Conservation (phyloP, 768 basidiomycete species). For the Suillus weaverae region DNA sequence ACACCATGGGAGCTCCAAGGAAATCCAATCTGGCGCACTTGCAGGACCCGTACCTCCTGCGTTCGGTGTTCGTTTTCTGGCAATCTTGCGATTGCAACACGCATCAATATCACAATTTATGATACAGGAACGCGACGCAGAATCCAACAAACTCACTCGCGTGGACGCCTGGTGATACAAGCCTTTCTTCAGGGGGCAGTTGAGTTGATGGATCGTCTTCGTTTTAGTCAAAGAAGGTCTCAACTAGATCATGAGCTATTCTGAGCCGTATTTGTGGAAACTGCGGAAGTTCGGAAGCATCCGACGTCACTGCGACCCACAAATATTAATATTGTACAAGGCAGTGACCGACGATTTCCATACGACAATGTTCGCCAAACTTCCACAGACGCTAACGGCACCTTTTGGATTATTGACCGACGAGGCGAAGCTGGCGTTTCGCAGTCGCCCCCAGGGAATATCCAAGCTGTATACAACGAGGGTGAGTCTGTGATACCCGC, state of each 20-base stretch:
- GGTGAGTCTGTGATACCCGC: slow-evolving; percentile 43
- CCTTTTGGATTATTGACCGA: slow-evolving; percentile 82
- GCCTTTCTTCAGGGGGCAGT: no score
- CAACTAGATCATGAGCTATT: background rate
- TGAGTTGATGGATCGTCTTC: background rate
- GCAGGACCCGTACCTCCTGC: no score
- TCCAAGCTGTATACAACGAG: slow-evolving; percentile 70
- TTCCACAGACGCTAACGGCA: slow-evolving; percentile 70
- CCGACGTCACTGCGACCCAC: background rate
- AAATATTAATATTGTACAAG: background rate
- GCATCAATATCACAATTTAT: no score
- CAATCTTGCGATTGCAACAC: no score
- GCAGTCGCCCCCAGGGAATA: slow-evolving; percentile 79
- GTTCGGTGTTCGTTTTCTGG: no score
- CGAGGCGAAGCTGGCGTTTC: slow-evolving; percentile 87
- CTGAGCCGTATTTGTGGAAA: background rate
- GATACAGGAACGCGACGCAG: no score
- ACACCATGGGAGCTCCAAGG: no score
- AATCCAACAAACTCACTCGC: no score
- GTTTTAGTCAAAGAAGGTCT: background rate
- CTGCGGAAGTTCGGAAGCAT: background rate
- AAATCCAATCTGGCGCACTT: no score
- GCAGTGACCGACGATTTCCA: background rate
- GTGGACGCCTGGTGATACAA: no score
- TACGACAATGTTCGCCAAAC: slow-evolving; percentile 59